Conservation (phyloP, 2,329 filamentous ascomycete species). For the Diaporthe sp. region DNA sequence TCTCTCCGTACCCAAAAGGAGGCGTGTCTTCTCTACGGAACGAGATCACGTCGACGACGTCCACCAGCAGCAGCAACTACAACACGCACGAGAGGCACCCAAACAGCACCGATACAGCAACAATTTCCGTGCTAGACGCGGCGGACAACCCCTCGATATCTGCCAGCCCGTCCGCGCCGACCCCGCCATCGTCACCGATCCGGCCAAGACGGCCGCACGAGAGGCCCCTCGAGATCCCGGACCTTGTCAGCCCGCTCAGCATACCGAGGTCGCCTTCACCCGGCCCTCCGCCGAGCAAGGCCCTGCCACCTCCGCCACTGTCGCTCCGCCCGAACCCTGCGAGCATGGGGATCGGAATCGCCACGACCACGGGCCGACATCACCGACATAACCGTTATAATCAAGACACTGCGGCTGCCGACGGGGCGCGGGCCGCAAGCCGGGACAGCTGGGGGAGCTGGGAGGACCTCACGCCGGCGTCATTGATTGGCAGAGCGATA, state of each 20-base stretch:
- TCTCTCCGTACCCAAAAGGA: conserved; percentile 28
- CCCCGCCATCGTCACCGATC: conserved; percentile 49
- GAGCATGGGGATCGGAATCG: conserved; percentile 29
- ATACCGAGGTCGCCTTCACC: conserved; percentile 22
- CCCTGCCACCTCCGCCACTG: conserved; percentile 32
- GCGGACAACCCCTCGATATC: conserved; percentile 4
- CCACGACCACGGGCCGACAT: conserved; percentile 19
- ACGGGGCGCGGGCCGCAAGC: background rate
- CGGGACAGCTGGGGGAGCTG: conserved; percentile 39
- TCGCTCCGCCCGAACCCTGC: conserved; percentile 5
- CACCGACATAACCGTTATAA: background rate
- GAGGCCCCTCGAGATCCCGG: conserved; percentile 53
- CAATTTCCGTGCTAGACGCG: background rate
- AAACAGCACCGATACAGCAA: conserved; percentile 22
- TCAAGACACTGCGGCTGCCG: background rate
- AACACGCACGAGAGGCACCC: conserved; percentile 30
- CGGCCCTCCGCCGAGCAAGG: conserved; percentile 34
- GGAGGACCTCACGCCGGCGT: conserved; percentile 24
- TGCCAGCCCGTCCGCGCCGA: conserved; percentile 21
- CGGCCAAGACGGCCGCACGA: conserved; percentile 55
- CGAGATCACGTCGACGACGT: conserved; percentile 44
- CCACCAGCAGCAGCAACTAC: conserved; percentile 38
- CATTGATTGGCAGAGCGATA: conserved; percentile 32
- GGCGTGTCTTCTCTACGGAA: conserved; percentile 45
- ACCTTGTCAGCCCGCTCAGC: conserved; percentile 44